Evolutionary conservation across 2,329 filamentous ascomycete genomes (phyloP), one percentile per base, ranked within the genome.

Genomic region (Fusarium transvaalense): DNA sequence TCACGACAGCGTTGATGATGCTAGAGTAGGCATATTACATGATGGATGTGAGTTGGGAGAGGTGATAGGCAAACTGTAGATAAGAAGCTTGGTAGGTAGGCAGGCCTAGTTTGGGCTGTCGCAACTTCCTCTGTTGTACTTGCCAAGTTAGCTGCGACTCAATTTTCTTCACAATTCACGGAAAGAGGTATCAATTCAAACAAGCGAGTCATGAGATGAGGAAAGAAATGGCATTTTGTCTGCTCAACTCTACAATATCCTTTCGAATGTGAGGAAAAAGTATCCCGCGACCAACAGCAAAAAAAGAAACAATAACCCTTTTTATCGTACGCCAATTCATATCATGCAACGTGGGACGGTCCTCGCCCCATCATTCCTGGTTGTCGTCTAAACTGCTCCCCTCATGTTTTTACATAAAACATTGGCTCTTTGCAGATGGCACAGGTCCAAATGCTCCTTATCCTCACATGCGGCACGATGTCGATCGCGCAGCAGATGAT

Each of bases 381-480:
- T 81, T 58, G 42, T 78, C 60, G 45, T 42, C 54, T 47, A 46
- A 62, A 43, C 64, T 67, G 64, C 66, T 62, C 52, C 47, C 51
- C 69, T 58, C 41, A 48, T 64, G 57, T 62, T 58, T 56, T 65
- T 32, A 25, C 41, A 50, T 67, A 67, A 56, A 61, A 61, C 43
- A 60, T 53, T 34, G 58, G 42, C 47, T 69, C 56, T 69, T 53
- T 14, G 56, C 64, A 68, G 64, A 80, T 80, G 76, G 77, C 76
- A 76, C 75, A 81, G 81, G 81, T 84, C 82, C 75, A 82, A 83
- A 81, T n/a, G 82, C 81, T 83, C 79, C 74, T 78, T 73, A 75
- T 75, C 74, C 76, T 71, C 71, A 74, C 76, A 77, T 77, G 78
- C 76, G 78, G 76, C 39, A 58, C 56, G 70, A 67, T 71, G 66